Conservation (phyloP, 805 yeast species). For the Zygotorulaspora florentina region DNA sequence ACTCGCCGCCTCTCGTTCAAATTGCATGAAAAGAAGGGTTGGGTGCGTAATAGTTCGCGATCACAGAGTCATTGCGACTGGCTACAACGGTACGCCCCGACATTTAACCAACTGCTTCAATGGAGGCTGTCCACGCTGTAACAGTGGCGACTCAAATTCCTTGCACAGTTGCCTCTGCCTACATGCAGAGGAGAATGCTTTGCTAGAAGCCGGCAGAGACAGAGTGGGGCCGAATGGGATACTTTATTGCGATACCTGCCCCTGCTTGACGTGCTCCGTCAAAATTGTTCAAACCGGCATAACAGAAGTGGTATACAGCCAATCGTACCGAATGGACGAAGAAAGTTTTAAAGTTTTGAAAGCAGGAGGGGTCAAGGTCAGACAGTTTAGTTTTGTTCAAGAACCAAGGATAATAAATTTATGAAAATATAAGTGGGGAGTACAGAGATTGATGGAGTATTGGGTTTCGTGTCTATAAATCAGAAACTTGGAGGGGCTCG, state of each 20-base stretch:
- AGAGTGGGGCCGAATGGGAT: constrained; percentile 61
- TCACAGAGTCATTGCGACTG: constrained; percentile 86
- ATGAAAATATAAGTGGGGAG: constrained; percentile 1
- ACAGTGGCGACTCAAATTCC: constrained; percentile 61
- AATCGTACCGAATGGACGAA: constrained; percentile 87
- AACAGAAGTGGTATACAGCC: constrained; percentile 86
- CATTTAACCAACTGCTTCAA: constrained; percentile 84
- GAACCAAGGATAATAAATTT: constrained; percentile 28
- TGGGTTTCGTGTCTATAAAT: too few species aligned
- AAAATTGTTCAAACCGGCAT: constrained; percentile 94
- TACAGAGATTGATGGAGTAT: too few species aligned
- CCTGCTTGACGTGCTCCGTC: constrained; percentile 92
- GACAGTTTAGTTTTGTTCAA: constrained; percentile 47
- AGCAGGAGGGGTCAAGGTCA: constrained; percentile 66
- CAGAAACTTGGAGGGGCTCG: too few species aligned
- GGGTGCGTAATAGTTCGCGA: constrained; percentile 93
- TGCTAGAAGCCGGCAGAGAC: constrained; percentile 90
- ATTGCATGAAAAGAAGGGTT: constrained; percentile 95
- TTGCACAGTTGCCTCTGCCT: constrained; percentile 84
- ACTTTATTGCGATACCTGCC: constrained; percentile 93
- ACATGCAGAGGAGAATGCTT: constrained; percentile 97
- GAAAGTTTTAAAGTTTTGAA: constrained; percentile 65
- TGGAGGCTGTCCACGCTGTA: constrained; percentile 93
- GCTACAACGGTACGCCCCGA: constrained; percentile 96
- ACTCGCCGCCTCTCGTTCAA: constrained; percentile 85